Conservation (phyloP, 1,139 yeast species). For the Geotrichum phurueaensis region DNA sequence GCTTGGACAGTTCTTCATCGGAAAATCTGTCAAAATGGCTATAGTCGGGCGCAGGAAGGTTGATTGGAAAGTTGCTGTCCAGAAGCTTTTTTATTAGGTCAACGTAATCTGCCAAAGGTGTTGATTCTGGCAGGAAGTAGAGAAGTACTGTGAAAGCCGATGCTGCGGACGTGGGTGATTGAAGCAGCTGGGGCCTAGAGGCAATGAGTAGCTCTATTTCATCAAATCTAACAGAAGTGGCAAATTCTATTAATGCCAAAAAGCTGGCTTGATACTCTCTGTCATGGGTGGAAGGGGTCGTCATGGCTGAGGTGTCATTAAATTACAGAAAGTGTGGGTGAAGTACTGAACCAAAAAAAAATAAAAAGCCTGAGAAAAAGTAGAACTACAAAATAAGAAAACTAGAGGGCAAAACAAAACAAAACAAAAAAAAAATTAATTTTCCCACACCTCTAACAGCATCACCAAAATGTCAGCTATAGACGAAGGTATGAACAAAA, state of each 20-base stretch:
- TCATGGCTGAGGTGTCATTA: background rate
- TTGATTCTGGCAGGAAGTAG: conserved; percentile 15
- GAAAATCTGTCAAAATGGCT: conserved; percentile 11
- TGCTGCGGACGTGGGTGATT: conserved; percentile 8
- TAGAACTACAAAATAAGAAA: background rate
- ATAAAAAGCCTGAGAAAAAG: background rate
- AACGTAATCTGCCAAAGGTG: conserved; percentile 8
- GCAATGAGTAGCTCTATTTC: conserved; percentile 3
- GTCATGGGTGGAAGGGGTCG: background rate
- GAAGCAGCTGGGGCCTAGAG: background rate
- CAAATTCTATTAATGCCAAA: conserved; percentile 4
- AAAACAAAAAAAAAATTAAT: conserved; percentile 1
- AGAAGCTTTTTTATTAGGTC: conserved; percentile 8
- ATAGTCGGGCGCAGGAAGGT: background rate
- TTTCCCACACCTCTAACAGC: background rate
- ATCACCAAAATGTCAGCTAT: background rate
- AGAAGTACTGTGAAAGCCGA: conserved; percentile 12
- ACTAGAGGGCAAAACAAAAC: background rate
- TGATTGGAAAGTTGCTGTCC: background rate
- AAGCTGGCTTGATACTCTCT: conserved; percentile 1
- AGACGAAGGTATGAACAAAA: conserved; percentile 6
- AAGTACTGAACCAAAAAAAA: background rate
- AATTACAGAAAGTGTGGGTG: background rate
- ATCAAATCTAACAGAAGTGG: conserved; percentile 5
- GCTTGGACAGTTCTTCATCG: conserved; percentile 16